Evolutionary conservation across 2,329 filamentous ascomycete species (phyloP).

Genomic region (Phoma sp.): DNA sequence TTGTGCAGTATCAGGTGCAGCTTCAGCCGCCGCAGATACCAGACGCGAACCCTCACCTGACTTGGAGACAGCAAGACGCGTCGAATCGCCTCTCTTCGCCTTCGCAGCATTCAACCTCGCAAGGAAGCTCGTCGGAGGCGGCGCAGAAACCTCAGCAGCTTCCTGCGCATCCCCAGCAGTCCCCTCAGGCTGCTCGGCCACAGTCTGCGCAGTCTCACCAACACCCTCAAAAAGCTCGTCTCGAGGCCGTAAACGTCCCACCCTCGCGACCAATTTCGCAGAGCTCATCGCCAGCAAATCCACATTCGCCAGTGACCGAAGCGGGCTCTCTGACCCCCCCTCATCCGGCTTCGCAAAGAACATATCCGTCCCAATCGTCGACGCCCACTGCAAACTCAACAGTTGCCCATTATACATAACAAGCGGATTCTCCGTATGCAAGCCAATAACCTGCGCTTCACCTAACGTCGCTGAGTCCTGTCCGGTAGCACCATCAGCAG

Average conservation of each 20-base stretch:
- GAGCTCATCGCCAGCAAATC: constrained; percentile 77
- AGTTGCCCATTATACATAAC: constrained; percentile 80
- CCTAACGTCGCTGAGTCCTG: constrained; percentile 35
- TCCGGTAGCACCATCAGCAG: constrained; percentile 15
- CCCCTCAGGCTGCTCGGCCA: neutral
- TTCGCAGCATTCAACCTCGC: constrained; percentile 52
- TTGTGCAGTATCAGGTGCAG: neutral
- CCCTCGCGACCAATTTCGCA: constrained; percentile 72
- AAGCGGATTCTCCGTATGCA: constrained; percentile 78
- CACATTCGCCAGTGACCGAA: constrained; percentile 61
- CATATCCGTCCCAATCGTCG: constrained; percentile 83
- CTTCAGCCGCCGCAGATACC: neutral
- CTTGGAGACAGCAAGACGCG: constrained; percentile 24
- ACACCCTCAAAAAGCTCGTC: constrained; percentile 35
- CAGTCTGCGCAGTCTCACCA: constrained; percentile 11
- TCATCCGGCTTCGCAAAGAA: constrained; percentile 63
- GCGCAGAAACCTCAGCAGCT: constrained; percentile 8
- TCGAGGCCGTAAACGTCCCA: constrained; percentile 62
- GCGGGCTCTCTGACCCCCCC: constrained; percentile 47
- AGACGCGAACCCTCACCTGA: neutral
- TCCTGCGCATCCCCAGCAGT: neutral
- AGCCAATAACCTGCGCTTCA: constrained; percentile 79
- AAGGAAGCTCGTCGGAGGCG: constrained; percentile 49
- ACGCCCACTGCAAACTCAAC: constrained; percentile 81
- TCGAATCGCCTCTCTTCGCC: constrained; percentile 49